Conservation (phyloP, 352 stramenopile species). For the Phytopythium sindhum region DNA sequence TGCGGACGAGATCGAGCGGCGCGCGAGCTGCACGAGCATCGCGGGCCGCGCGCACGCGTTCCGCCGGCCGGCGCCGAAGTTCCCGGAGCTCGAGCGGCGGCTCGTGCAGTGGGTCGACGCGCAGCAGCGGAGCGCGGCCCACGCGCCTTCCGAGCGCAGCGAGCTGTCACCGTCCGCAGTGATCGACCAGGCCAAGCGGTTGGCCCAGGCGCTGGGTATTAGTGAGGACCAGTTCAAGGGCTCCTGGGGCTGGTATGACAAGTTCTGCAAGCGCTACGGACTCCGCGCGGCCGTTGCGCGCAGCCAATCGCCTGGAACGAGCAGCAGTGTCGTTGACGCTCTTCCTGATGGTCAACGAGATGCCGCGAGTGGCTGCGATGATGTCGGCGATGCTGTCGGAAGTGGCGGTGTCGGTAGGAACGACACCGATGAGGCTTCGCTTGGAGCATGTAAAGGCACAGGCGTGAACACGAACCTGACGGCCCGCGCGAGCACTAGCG, state of each 20-base stretch:
- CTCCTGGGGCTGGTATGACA: conserved; percentile 40
- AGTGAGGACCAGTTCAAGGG: conserved; percentile 22
- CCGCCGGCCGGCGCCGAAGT: conserved; percentile 14
- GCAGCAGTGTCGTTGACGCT: neutral
- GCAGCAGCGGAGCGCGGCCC: conserved; percentile 8
- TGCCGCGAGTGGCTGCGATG: neutral
- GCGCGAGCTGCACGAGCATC: conserved; percentile 6
- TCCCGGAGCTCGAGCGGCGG: conserved; percentile 23
- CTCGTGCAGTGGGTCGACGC: conserved; percentile 23
- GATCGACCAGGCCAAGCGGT: conserved; percentile 26
- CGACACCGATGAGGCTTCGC: too few species aligned
- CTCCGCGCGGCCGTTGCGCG: conserved; percentile 7
- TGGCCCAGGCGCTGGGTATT: conserved; percentile 18
- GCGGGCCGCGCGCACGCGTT: conserved; percentile 10
- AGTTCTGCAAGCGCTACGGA: conserved; percentile 29
- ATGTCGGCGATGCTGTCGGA: neutral
- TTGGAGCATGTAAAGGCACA: neutral
- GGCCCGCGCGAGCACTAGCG: neutral
- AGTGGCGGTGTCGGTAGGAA: neutral
- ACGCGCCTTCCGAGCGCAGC: neutral
- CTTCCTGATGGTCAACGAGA: neutral
- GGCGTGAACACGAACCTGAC: too few species aligned
- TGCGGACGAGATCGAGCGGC: conserved; percentile 15
- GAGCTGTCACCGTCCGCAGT: conserved; percentile 22
- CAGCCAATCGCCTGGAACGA: neutral